These are phyloP conservation scores for Hyphopichia wangnamkhiaoensis DNA, from an alignment of 1,139 yeast species.

Conservation along the genomic window DNA sequence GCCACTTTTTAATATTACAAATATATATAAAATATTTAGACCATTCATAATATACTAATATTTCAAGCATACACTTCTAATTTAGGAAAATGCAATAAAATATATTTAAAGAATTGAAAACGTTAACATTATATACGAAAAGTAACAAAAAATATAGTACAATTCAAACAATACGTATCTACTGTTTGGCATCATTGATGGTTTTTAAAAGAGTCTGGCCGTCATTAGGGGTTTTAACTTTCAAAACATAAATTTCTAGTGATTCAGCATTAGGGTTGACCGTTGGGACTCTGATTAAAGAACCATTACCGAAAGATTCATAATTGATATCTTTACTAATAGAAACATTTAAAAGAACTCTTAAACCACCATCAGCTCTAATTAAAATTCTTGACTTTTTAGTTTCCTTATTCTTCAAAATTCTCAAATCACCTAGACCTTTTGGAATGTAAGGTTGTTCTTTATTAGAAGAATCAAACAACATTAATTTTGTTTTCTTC, in stretches of 20 bases:
- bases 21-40: too few relatives aligned
- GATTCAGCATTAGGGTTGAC: conserved; percentile 41
- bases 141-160: background rate
- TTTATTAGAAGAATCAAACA: conserved; percentile 52
- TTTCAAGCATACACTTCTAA: too few relatives aligned
- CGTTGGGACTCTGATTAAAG: conserved; percentile 59
- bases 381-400: conserved; percentile 70
- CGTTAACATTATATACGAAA: background rate
- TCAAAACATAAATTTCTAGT: conserved; percentile 61
- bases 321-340: conserved; percentile 56
- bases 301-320: conserved; percentile 58
- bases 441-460: conserved; percentile 54
- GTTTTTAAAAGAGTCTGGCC: conserved; percentile 61
- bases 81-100: too few relatives aligned
- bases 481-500: conserved; percentile 72
- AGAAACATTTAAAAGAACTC: conserved; percentile 71
- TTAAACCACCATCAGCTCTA: conserved; percentile 86
- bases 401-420: conserved; percentile 59
- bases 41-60: too few relatives aligned
- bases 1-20: background rate
- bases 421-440: conserved; percentile 83
- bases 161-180: background rate
- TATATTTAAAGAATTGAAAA: background rate
- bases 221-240: conserved; percentile 69
- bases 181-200: conserved; percentile 45